Evolutionary conservation across 108 stramenopile genomes (phyloP).

Genomic region (Mediolabrus comicus): DNA sequence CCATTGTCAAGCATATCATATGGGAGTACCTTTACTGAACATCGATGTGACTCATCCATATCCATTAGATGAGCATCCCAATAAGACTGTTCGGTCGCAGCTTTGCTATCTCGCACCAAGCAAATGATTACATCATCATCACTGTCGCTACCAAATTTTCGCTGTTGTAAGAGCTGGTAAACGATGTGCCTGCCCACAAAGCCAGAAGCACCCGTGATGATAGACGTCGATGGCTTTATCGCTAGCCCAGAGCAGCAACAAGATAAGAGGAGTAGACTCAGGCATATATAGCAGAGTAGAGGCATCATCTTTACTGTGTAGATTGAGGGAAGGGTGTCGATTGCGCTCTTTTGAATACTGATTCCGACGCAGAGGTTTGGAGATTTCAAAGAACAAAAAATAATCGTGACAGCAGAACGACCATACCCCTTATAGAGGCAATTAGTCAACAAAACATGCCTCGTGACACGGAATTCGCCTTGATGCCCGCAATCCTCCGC

Average conservation of each 20-base stretch:
- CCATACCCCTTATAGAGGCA: too few relatives aligned
- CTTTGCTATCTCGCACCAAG: slow-evolving; percentile 58
- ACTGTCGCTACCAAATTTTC: too few relatives aligned
- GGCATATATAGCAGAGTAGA: neutral
- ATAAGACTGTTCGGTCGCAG: slow-evolving; percentile 57
- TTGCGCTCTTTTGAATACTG: neutral
- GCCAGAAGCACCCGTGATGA: slow-evolving; percentile 82
- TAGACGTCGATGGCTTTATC: slow-evolving; percentile 8
- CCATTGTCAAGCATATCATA: slow-evolving; percentile 87
- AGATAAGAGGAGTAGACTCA: neutral
- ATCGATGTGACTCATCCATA: neutral
- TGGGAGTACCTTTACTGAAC: slow-evolving; percentile 50
- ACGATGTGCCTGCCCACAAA: slow-evolving; percentile 74
- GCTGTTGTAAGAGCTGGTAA: slow-evolving; percentile 29
- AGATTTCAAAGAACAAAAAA: too few relatives aligned
- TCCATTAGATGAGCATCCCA: slow-evolving; percentile 51
- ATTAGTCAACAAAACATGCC: neutral
- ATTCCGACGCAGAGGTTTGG: too few relatives aligned
- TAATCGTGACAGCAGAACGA: too few relatives aligned
- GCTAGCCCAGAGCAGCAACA: neutral
- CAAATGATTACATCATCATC: slow-evolving; percentile 40
- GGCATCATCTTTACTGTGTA: too few relatives aligned
- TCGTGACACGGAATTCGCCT: neutral
- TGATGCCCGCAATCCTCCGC: slow-evolving; percentile 4
- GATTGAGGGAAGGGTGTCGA: too few relatives aligned